phyloP scores from a whole-genome alignment of 805 yeast species.

The Kluyveromyces nonfermentans region DNA sequence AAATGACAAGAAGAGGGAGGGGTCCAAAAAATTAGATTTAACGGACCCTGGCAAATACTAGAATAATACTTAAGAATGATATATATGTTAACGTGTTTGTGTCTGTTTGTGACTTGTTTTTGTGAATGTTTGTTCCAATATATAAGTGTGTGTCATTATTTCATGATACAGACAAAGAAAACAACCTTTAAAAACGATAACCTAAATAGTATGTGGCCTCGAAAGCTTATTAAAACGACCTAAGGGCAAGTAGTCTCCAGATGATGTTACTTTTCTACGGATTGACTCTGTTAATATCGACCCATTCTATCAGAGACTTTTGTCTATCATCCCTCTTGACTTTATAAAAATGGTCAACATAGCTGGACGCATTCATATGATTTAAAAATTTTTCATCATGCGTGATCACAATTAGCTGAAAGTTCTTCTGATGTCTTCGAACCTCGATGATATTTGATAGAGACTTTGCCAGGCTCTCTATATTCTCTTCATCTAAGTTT shows the following conservation, averaged over 20 bases:
- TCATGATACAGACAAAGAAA: too few species aligned
- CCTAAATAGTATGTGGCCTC: background rate
- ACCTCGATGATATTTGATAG: slow-evolving; percentile 64
- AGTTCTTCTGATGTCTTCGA: slow-evolving; percentile 72
- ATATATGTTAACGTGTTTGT: too few species aligned
- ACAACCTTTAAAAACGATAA: too few species aligned
- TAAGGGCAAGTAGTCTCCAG: too few species aligned
- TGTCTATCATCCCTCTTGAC: slow-evolving; percentile 75
- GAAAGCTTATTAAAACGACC: too few species aligned
- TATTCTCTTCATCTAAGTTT: slow-evolving; percentile 80
- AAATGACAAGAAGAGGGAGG: slow-evolving; percentile 59
- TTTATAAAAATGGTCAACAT: slow-evolving; percentile 79
- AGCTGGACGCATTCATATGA: slow-evolving; percentile 75
- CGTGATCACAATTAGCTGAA: slow-evolving; percentile 90
- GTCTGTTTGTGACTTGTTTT: too few species aligned
- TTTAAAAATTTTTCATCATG: slow-evolving; percentile 89
- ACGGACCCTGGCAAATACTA: too few species aligned
- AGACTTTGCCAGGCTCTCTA: slow-evolving; percentile 78
- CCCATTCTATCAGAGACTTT: slow-evolving; percentile 63
- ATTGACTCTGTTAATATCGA: slow-evolving; percentile 33
- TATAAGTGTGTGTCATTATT: too few species aligned
- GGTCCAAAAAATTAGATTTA: slow-evolving; percentile 16
- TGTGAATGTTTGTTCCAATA: too few species aligned
- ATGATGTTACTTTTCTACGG: slow-evolving; percentile 9
- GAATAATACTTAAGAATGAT: too few species aligned